Percentiles rank a stretch among this genome's conserved stretches.
Conservation (phyloP, 1,139 yeast species). For the Sugiyamaella sp. region DNA sequence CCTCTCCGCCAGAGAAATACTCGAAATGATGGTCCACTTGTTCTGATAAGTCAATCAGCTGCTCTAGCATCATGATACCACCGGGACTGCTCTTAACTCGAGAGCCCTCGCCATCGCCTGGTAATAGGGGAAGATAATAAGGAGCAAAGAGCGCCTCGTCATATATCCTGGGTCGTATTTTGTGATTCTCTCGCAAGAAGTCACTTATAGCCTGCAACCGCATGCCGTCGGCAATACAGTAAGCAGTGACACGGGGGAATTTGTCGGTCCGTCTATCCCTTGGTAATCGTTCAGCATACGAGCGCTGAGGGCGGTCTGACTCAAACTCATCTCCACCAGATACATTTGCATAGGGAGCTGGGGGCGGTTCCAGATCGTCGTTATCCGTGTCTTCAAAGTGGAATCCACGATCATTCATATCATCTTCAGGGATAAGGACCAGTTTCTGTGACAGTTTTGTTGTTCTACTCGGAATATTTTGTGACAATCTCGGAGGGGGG, state of each 20-base stretch:
- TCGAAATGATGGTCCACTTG: constrained; percentile 90
- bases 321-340: constrained; percentile 26
- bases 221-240: constrained; percentile 82
- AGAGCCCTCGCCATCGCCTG: constrained; percentile 78
- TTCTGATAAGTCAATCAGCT: constrained; percentile 76
- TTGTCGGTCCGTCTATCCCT: constrained; percentile 69
- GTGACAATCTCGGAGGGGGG: constrained; percentile 47
- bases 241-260: constrained; percentile 86
- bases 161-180: constrained; percentile 80
- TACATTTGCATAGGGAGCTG: constrained; percentile 25
- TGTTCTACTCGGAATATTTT: constrained; percentile 78
- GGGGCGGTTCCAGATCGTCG: constrained; percentile 35
- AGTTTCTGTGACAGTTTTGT: constrained; percentile 84
- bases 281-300: constrained; percentile 71
- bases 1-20: constrained; percentile 74
- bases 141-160: constrained; percentile 93
- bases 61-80: constrained; percentile 70
- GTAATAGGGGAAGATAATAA: constrained; percentile 80
- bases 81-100: constrained; percentile 80
- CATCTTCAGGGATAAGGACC: constrained; percentile 80
- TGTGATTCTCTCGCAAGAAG: constrained; percentile 69
- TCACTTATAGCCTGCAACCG: constrained; percentile 63
- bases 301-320: constrained; percentile 46
- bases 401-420: constrained; percentile 36
- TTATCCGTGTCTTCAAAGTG: constrained; percentile 33